Evolutionary conservation across 768 basidiomycete species (phyloP).

Genomic region (Cyclocybe cylindracea): DNA sequence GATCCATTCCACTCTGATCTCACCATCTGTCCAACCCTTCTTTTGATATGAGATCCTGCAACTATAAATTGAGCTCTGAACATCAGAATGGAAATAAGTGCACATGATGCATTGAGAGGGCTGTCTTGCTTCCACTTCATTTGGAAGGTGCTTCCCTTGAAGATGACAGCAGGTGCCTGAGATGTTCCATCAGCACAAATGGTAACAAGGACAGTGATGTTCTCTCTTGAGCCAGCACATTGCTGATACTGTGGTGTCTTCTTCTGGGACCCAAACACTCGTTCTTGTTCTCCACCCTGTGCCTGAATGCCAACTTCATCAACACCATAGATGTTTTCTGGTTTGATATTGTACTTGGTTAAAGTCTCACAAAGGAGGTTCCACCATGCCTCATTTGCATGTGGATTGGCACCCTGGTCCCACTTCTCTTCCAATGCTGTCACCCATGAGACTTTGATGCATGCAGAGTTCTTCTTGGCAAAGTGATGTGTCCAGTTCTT

Average conservation of each 20-base stretch:
- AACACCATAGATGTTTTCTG: slow-evolving; percentile 29
- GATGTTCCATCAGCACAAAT: slow-evolving; percentile 41
- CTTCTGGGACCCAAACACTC: slow-evolving; percentile 26
- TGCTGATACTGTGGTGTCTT: slow-evolving; percentile 30
- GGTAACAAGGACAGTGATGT: slow-evolving; percentile 34
- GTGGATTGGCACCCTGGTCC: slow-evolving; percentile 36
- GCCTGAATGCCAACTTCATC: slow-evolving; percentile 36
- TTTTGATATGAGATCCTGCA: slow-evolving; percentile 29
- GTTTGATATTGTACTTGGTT: slow-evolving; percentile 17
- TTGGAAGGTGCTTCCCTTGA: slow-evolving; percentile 37
- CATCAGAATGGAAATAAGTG: slow-evolving; percentile 10
- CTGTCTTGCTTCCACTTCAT: slow-evolving; percentile 40
- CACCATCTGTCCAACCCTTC: slow-evolving; percentile 39
- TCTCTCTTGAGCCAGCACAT: slow-evolving; percentile 27
- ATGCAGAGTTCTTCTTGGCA: slow-evolving; percentile 24
- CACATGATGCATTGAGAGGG: slow-evolving; percentile 39
- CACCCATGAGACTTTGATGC: slow-evolving; percentile 29
- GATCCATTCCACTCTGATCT: slow-evolving; percentile 37
- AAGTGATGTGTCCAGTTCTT: slow-evolving; percentile 37
- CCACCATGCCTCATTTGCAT: slow-evolving; percentile 34
- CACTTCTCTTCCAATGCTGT: slow-evolving; percentile 32
- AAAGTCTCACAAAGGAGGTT: slow-evolving; percentile 28
- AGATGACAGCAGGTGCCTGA: slow-evolving; percentile 37
- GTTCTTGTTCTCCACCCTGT: slow-evolving; percentile 19
- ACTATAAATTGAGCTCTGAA: slow-evolving; percentile 6